Evolutionary conservation across 2,329 filamentous ascomycete genomes (phyloP).

Genomic region (Fusarium foetens): DNA sequence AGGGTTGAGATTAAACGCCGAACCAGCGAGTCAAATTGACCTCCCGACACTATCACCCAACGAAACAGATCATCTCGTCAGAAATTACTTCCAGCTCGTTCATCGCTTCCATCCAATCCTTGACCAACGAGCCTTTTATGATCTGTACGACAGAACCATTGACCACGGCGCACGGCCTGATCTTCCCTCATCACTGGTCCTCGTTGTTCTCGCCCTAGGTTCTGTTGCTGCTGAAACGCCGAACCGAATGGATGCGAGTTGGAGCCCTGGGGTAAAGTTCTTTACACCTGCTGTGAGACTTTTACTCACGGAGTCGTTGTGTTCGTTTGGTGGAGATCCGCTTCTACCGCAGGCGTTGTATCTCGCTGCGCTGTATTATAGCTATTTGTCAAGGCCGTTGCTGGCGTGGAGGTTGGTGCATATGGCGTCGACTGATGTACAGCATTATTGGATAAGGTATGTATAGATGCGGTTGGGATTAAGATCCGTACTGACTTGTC

Average conservation of each 20-base stretch:
- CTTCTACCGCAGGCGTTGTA: slow-evolving; percentile 32
- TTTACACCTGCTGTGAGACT: slow-evolving; percentile 29
- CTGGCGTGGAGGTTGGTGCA: slow-evolving; percentile 36
- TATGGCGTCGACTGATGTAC: slow-evolving; percentile 36
- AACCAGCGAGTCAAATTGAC: slow-evolving; percentile 20
- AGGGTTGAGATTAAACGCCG: slow-evolving; percentile 10
- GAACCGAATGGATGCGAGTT: slow-evolving; percentile 3
- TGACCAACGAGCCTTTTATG: slow-evolving; percentile 18
- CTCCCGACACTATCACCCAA: slow-evolving; percentile 3
- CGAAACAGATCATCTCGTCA: slow-evolving; percentile 18
- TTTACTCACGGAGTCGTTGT: slow-evolving; percentile 21
- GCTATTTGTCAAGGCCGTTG: slow-evolving; percentile 32
- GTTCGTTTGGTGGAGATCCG: slow-evolving; percentile 31
- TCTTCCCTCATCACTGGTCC: slow-evolving; percentile 18
- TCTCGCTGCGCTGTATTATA: slow-evolving; percentile 35
- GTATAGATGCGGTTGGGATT: fast-evolving
- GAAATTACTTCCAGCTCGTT: slow-evolving; percentile 30
- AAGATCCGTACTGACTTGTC: fast-evolving
- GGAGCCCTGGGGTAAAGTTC: slow-evolving; percentile 24
- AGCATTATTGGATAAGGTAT: slow-evolving; percentile 39
- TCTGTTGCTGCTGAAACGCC: slow-evolving; percentile 26
- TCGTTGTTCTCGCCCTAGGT: slow-evolving; percentile 26
- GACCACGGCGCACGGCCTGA: slow-evolving; percentile 8
- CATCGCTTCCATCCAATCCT: slow-evolving; percentile 34
- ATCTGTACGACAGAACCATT: slow-evolving; percentile 7